Conservation (phyloP, 257 asterid species). For the Petunia secreta region DNA sequence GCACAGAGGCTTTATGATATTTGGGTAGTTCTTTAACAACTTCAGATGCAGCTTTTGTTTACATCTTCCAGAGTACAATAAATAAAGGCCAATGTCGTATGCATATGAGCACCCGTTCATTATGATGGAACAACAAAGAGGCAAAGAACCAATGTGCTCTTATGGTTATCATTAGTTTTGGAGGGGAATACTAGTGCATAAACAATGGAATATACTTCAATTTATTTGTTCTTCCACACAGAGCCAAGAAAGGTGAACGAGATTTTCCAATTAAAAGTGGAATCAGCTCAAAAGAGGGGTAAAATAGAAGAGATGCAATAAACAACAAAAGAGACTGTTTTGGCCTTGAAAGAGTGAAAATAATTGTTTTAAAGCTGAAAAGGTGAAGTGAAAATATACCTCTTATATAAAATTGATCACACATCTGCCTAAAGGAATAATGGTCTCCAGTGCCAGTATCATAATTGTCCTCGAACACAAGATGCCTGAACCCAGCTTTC, state of each 20-base stretch:
- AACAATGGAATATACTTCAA: not conserved
- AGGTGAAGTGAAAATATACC: slow-evolving; percentile 44
- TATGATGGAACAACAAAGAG: too few species aligned
- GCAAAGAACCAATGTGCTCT: too few species aligned
- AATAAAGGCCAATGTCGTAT: too few species aligned
- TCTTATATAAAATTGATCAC: slow-evolving; percentile 87
- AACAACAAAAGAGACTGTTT: not conserved
- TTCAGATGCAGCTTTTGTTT: not conserved
- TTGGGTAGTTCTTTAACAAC: not conserved
- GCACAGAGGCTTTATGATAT: not conserved
- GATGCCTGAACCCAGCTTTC: slow-evolving; percentile 97
- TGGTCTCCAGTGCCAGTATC: slow-evolving; percentile 99
- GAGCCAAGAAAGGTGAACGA: not conserved
- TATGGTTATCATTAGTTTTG: too few species aligned
- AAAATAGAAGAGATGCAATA: not conserved
- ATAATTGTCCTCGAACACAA: slow-evolving; percentile 95
- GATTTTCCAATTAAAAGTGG: not conserved
- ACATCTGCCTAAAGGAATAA: slow-evolving; percentile 94
- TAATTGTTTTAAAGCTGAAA: not conserved
- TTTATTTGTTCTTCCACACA: not conserved
- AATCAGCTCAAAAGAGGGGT: slow-evolving; percentile 2
- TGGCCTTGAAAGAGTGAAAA: slow-evolving; percentile 12
- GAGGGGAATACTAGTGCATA: too few species aligned
- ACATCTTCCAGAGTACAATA: not conserved
- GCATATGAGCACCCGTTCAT: too few species aligned